Evolutionary conservation across 1,284 basidiomycete species (phyloP).

Genomic region (Vanrija sp.): DNA sequence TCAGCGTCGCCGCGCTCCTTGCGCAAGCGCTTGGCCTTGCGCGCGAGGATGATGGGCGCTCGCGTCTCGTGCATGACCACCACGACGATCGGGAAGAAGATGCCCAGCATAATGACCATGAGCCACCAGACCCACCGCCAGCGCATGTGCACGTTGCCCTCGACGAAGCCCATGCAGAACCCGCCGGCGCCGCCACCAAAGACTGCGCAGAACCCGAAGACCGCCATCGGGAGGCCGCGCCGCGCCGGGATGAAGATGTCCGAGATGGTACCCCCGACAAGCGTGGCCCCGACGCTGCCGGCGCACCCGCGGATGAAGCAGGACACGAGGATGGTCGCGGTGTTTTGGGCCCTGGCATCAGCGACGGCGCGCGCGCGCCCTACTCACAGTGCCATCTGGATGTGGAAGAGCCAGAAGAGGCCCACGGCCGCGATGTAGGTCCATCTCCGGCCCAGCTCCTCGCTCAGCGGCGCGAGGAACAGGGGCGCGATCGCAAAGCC

Average conservation of each 20-base stretch:
- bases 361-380: background rate
- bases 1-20: constrained; percentile 35
- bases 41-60: constrained; percentile 38
- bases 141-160: constrained; percentile 57
- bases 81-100: constrained; percentile 33
- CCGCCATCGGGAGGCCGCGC: constrained; percentile 62
- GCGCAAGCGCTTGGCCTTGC: constrained; percentile 33
- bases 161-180: constrained; percentile 65
- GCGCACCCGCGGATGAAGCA: constrained; percentile 63
- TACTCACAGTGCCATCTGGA: constrained; percentile 62
- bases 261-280: constrained; percentile 72
- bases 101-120: constrained; percentile 53
- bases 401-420: constrained; percentile 59
- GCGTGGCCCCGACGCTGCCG: constrained; percentile 61
- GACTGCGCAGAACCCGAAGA: constrained; percentile 60
- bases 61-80: constrained; percentile 45
- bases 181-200: constrained; percentile 64
- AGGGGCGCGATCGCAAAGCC: constrained; percentile 65
- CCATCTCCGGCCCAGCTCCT: constrained; percentile 69
- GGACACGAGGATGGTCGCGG: constrained; percentile 63
- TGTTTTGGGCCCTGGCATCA: constrained; percentile 57
- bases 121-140: constrained; percentile 85
- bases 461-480: constrained; percentile 67
- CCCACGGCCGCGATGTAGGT: constrained; percentile 61
- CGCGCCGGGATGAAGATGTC: constrained; percentile 55